These are phyloP conservation scores for Diplogelasinospora grovesii DNA, from an alignment of 495 filamentous ascomycete genomes.

Conservation along the genomic window DNA sequence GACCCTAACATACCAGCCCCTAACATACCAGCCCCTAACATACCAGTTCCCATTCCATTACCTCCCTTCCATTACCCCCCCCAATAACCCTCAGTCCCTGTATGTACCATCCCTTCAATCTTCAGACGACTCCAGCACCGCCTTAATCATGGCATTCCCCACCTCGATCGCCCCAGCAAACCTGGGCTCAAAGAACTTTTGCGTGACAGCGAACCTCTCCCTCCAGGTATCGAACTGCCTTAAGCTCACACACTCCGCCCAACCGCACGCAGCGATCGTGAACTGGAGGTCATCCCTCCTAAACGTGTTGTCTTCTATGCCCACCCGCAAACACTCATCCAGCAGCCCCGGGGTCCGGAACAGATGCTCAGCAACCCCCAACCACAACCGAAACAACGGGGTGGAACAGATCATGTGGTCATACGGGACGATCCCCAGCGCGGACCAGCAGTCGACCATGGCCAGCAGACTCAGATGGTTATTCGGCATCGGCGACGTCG, in stretches of 20 bases:
- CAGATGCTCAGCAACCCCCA: slow-evolving; percentile 94
- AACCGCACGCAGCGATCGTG: slow-evolving; percentile 90
- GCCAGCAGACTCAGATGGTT: slow-evolving; percentile 89
- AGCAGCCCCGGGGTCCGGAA: slow-evolving; percentile 81
- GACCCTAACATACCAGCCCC: too few relatives aligned
- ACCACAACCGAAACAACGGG: slow-evolving; percentile 95
- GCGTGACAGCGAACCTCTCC: slow-evolving; percentile 81
- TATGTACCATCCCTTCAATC: too few relatives aligned
- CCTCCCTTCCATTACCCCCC: too few relatives aligned
- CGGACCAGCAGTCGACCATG: slow-evolving; percentile 99
- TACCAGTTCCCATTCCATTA: too few relatives aligned
- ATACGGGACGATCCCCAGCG: slow-evolving; percentile 86
- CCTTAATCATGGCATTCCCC: slow-evolving; percentile 95
- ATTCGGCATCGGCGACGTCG: slow-evolving; percentile 61
- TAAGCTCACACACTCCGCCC: slow-evolving; percentile 87
- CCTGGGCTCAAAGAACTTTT: slow-evolving; percentile 81
- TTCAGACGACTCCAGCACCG: slow-evolving; percentile 71
- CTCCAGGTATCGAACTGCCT: slow-evolving; percentile 87
- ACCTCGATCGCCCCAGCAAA: slow-evolving; percentile 79
- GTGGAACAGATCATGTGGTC: slow-evolving; percentile 99
- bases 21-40: too few relatives aligned
- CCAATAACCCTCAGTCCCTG: too few relatives aligned
- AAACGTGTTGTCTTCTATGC: slow-evolving; percentile 81
- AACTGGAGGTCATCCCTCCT: slow-evolving; percentile 91
- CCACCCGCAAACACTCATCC: slow-evolving; percentile 77